Base-by-base conservation (phyloP, 768 basidiomycete species). In the Lentinula boryana region DNA sequence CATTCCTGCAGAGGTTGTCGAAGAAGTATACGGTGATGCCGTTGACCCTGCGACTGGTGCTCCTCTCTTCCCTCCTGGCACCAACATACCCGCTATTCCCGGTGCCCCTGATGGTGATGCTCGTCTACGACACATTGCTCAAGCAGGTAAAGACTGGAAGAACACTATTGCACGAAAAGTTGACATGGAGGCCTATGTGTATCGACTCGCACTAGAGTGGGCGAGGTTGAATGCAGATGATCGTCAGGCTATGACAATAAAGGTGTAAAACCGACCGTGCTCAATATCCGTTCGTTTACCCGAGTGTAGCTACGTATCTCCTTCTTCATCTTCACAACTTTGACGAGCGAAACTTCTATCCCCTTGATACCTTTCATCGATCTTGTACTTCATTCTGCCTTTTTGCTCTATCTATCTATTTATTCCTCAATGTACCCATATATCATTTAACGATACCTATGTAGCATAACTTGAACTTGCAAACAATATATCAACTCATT, bases 121-220 rank as follows among this genome's bases (percentile, higher is more conserved):
- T 31, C 80, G 87, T 52, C 74, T 95, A 60, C 78, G 86, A 38
- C 82, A 91, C 65, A 96, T 98, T 41, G 95, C 96, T 0, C 77
- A 87, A 49, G 93, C 93, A 1, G 95, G 96, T n/a, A 87, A 94
- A 68, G 82, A 91, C 61, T 98, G 96, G 96, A 93, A 90, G 72
- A 82, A 84, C 66, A 89, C 85, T 0, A 81, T 93, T 21, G 93
- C 91, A 23, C 75, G 96, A 54, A 85, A 48, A 8, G 46, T 48
- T 12, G 46, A 48, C 21, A 48, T 48, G 46, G 46, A 48, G 93
- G 91, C 83, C 33, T 95, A 96, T 70, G 86, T 95, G 3, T 96
- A 91, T 72, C 80, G 94, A 65, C 75, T 96, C n/a, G 90, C 89
- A 65, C 72, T 97, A 49, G 95, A 97, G 70, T 98, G 93, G 78